Evolutionary conservation across 768 basidiomycete species (phyloP), one percentile per base, ranked within the genome.

Genomic region (Leccinum subgranulosum): DNA sequence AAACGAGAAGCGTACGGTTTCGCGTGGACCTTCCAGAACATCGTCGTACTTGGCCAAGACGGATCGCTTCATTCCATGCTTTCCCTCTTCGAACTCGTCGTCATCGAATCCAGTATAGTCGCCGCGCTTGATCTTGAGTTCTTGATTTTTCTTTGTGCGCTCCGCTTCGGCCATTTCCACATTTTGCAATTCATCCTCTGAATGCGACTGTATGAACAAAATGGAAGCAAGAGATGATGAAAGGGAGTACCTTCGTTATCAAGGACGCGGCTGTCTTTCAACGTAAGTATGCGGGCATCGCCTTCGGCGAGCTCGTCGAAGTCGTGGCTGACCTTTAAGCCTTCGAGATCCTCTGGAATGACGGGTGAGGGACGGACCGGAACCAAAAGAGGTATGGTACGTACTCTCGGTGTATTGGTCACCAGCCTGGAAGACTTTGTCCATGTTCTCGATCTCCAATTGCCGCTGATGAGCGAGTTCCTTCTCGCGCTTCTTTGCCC

Each of bases 101-200:
- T 98, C 97, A 65, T 99, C 97, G 69, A 92, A 97, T 17, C 96
- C 96, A 0, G 92, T 95, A 68, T 99, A 98, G 68, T 91, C 89
- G 25, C 83, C 84, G 55, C 83, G 86, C 77, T 96, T 94, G 46
- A 89, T 92, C 75, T 97, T 97, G 51, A 91, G 75, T 48, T 94
- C 92, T 51, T 85, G 77, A 34, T 87, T 86, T 74, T 92, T 88
- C 67, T 90, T 84, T 14, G 82, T 83, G 21, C 83, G 84, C 63
- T 95, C 94, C 51, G 84, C 85, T 69, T 97, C 95, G 0, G 92
- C 94, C 82, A 98, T 84, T 66, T 97, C 93, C 54, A 97, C 79
- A 64, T 99, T 98, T 76, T 97, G 91, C 14, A 99, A 81, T 73
- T 97, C 97, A 74, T 99, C 97, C 88, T 99, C 97, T 96, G 62